Evolutionary conservation across 1,284 basidiomycete genomes (phyloP).

Genomic region (Fomes fomentarius): DNA sequence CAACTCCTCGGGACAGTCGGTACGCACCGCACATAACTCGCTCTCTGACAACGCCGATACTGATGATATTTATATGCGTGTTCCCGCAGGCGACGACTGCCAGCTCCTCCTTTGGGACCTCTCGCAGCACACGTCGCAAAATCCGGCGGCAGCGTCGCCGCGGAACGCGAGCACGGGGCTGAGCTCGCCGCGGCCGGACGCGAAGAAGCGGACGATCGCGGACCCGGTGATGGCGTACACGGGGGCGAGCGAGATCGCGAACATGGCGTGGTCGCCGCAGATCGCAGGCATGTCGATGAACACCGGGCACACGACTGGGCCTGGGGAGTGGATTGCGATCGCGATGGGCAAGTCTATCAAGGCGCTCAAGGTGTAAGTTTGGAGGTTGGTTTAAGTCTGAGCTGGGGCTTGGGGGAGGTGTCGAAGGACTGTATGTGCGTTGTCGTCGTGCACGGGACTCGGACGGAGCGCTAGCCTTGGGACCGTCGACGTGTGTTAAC

Average conservation of each 20-base stretch:
- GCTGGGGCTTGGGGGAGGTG: too few species aligned
- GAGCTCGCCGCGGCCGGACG: constrained; percentile 74
- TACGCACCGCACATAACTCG: constrained; percentile 38
- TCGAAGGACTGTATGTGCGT: too few species aligned
- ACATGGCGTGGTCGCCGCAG: constrained; percentile 85
- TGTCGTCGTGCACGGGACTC: too few species aligned
- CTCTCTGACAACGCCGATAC: not conserved
- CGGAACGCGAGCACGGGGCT: constrained; percentile 66
- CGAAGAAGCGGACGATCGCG: constrained; percentile 71
- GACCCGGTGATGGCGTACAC: constrained; percentile 87
- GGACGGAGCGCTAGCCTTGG: too few species aligned
- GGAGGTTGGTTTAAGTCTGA: constrained; percentile 31
- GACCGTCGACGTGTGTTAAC: too few species aligned
- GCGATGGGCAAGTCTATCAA: constrained; percentile 85
- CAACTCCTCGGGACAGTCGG: constrained; percentile 86
- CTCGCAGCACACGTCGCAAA: constrained; percentile 54
- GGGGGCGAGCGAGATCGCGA: constrained; percentile 79
- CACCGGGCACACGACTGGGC: constrained; percentile 68
- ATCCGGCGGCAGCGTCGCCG: constrained; percentile 57
- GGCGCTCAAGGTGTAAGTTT: constrained; percentile 74
- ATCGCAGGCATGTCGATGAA: constrained; percentile 76
- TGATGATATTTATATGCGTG: too few species aligned
- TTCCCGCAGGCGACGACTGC: constrained; percentile 81
- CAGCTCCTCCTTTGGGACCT: constrained; percentile 92
- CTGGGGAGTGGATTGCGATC: constrained; percentile 91